A percentile compares a stretch with the other conserved stretches of the same genome.
Conservation (phyloP, 2,329 filamentous ascomycete species). For the Epichloe festucae region DNA sequence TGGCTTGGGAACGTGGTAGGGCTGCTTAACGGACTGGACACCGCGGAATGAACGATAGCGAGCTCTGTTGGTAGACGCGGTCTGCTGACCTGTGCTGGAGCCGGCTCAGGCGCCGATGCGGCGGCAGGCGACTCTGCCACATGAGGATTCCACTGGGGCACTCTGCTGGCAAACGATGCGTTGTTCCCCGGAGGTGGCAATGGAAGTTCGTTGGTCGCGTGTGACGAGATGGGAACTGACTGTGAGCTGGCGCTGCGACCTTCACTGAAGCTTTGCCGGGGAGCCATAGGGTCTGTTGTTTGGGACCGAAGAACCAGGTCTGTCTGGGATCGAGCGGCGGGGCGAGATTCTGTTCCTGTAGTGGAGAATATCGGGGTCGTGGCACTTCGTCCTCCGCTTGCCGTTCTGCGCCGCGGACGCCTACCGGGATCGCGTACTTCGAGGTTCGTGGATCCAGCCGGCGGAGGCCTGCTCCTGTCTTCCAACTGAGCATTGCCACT, state of each 20-base stretch:
- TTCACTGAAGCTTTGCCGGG: constrained; percentile 29
- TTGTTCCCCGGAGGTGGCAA: constrained; percentile 10
- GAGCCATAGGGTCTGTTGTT: constrained; percentile 22
- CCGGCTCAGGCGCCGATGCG: constrained; percentile 10
- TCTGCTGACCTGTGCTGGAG: constrained; percentile 12
- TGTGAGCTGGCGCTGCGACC: constrained; percentile 28
- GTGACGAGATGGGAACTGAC: constrained; percentile 15
- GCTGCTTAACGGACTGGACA: constrained; percentile 19
- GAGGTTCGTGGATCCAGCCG: constrained; percentile 15
- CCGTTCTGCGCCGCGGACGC: constrained; percentile 33
- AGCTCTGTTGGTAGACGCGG: constrained; percentile 27
- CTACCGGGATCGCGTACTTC: constrained; percentile 19
- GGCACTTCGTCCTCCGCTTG: constrained; percentile 41
- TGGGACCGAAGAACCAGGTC: constrained; percentile 41
- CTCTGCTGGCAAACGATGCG: constrained; percentile 25
- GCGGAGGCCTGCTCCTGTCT: constrained; percentile 38
- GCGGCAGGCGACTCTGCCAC: constrained; percentile 1
- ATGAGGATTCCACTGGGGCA: constrained; percentile 15
- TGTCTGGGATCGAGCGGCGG: constrained; percentile 49
- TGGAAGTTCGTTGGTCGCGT: constrained; percentile 12
- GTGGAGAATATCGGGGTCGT: constrained; percentile 34
- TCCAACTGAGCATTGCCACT: constrained; percentile 31
- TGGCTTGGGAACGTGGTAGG: constrained; percentile 20
- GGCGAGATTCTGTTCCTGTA: constrained; percentile 28
- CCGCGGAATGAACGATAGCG: constrained; percentile 22